These are phyloP conservation scores for Penicillium verhagenii DNA, from an alignment of 495 filamentous ascomycete genomes.

Conservation along the genomic window DNA sequence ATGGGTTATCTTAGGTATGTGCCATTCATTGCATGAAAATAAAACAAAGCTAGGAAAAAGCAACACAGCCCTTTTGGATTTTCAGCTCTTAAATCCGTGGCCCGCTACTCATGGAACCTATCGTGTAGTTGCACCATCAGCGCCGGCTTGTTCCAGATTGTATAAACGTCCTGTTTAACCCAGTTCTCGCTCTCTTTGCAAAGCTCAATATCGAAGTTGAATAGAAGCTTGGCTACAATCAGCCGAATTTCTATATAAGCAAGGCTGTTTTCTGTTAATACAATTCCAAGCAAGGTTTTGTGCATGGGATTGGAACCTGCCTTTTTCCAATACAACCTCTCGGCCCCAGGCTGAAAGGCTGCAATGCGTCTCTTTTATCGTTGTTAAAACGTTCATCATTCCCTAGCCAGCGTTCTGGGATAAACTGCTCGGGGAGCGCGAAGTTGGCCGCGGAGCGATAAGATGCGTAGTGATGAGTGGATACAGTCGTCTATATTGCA, in stretches of 20 bases:
- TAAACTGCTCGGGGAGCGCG: background rate
- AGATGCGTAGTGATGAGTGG: constrained; percentile 1
- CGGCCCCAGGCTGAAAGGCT: constrained; percentile 4
- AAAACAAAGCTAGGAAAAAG: too few relatives aligned
- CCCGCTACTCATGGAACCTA: too few relatives aligned
- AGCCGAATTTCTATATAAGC: constrained; percentile 56
- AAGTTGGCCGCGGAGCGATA: constrained; percentile 4
- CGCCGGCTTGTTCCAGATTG: constrained; percentile 2
- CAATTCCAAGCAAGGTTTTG: background rate
- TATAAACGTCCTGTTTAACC: constrained; percentile 5
- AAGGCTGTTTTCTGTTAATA: background rate
- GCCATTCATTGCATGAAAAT: too few relatives aligned
- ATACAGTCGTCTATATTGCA: constrained; percentile 1
- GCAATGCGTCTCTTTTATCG: constrained; percentile 1
- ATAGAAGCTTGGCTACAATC: constrained; percentile 50
- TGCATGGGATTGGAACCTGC: background rate
- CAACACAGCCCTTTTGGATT: too few relatives aligned
- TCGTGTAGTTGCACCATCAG: background rate
- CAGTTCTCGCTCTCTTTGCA: constrained; percentile 1
- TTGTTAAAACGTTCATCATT: background rate
- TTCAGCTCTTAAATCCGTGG: too few relatives aligned
- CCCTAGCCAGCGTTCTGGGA: constrained; percentile 5
- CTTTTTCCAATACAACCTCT: constrained; percentile 3
- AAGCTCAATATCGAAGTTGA: constrained; percentile 42
- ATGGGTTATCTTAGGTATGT: too few relatives aligned